Base-by-base conservation (phyloP, 345 rosid species). In the Citrus unshiu region DNA sequence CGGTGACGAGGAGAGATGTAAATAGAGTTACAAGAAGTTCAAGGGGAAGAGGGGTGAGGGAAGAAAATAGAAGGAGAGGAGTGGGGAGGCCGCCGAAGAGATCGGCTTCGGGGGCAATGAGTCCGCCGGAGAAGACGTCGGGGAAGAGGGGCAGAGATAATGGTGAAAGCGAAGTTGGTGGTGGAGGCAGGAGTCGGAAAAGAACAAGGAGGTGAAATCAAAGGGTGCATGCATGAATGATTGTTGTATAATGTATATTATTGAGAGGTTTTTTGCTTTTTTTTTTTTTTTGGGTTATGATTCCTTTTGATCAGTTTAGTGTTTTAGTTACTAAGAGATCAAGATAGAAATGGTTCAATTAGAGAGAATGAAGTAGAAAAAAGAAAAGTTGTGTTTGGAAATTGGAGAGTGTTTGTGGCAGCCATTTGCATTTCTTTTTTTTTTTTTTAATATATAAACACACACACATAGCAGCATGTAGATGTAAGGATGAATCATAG, bases 81-180 rank as follows among this genome's bases (percentile, higher is more conserved):
- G 29, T 72, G 9, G 89, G 90, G 34, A 79, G 89, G 85, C 87
- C 84, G 6, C 75, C 86, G 5, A 88, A 82, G 79, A 84, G 80
- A 60, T 78, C 72, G 51, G 51, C 51, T 12, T 46, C 18, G 30
- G 64, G n/a, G 21, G 59, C 30, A 24, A 22, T 58, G 18, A 43
- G 24, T 2, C 43, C 58, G 3, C 30, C 61, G 2, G 86, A 74
- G 73, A 40, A 67, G 73, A 27, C 75, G 9, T 49, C 74, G 2
- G 84, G 46, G 14, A 89, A 84, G 84, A 75, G 85, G 63, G 77
- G 86, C 58, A 82, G 88, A 83, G 87, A 87, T 18, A 78, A 77
- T 27, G 79, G 43, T 12, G 85, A 75, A 30, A 60, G 76, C 19
- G 87, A 61, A 77, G 73, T 40, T 14, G 84, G 49, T 18, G 79